Evolutionary conservation across 371 early-diverging fungal species (phyloP), one percentile per base, ranked within the genome.

Genomic region (Saksenaea vasiformis): DNA sequence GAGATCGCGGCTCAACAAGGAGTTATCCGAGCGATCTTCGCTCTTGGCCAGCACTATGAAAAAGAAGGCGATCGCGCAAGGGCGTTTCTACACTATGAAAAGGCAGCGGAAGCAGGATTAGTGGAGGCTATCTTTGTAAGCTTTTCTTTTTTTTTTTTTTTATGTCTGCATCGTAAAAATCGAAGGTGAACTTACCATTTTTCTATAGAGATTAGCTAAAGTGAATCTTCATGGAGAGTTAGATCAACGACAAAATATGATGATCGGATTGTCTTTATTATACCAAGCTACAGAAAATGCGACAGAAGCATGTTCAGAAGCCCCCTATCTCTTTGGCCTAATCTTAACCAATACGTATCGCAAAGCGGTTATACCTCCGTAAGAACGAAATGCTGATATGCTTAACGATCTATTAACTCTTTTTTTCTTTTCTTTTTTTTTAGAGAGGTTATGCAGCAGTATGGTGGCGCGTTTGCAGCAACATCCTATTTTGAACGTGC

Each of bases 61-160:
- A 73, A 79, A 56, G 79, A 85, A 63, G 80, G 82, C 57, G 79
- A 86, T 62, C 65, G 66, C 47, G 68, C 76, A 26, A 82, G 79
- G 47, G 87, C 93, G 0, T 72, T 91, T 9, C 78, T 83, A 58
- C 86, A 86, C 65, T 93, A 89, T 74, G 84, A 85, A 69, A 84
- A 85, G 65, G 87, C 93, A 2, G 87, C 92, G 5, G 84, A 87
- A 54, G 66, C 85, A 60, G 85, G 91, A 47, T 81, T 89, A 65
- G 85, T 86, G 38, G 74, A 86, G 62, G 85, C 88, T 41, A 85
- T 89, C 69, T 87, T 83, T 58, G 87, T 87, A 85, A 69, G 82
- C 51, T 17, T 22, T 1, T 22, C 8, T 14, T 34, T 34, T 44
- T 39, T 58, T 31, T 31, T 58, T 35, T 44, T 43, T 27, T 15